Percentiles rank a stretch among this genome's conserved stretches.
Evolutionary conservation across 495 filamentous ascomycete species (phyloP).

Genomic region (Stereocaulon alpinum): DNA sequence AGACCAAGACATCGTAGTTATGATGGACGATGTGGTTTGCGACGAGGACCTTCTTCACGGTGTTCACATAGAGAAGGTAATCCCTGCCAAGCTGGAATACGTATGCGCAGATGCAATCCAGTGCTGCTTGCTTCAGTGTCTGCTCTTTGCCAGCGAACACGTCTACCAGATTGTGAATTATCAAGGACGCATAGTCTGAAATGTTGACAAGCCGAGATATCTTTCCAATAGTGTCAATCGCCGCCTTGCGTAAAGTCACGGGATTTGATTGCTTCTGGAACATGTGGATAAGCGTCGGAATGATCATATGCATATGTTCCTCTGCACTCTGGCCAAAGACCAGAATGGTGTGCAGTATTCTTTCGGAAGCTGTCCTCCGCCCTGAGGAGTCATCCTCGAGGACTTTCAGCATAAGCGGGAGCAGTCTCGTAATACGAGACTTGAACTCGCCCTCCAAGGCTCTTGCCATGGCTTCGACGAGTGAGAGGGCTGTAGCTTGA

Average conservation of each 20-base stretch:
- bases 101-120: constrained; percentile 90
- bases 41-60: constrained; percentile 67
- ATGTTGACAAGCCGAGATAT: constrained; percentile 96
- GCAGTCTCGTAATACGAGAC: constrained; percentile 70
- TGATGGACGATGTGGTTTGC: constrained; percentile 64
- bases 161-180: constrained; percentile 79
- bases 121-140: constrained; percentile 67
- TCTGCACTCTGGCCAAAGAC: constrained; percentile 94
- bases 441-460: constrained; percentile 97
- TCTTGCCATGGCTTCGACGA: constrained; percentile 87
- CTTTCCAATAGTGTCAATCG: constrained; percentile 90
- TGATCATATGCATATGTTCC: constrained; percentile 98
- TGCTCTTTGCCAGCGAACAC: constrained; percentile 63
- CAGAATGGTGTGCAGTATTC: constrained; percentile 85
- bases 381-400: constrained; percentile 74
- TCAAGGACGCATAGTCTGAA: constrained; percentile 89
- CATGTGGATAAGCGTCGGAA: constrained; percentile 85
- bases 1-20: constrained; percentile 83
- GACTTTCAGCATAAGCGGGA: constrained; percentile 86
- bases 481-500: constrained; percentile 77
- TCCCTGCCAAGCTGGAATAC: constrained; percentile 94
- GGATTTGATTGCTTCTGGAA: constrained; percentile 81
- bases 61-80: constrained; percentile 84
- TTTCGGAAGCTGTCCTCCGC: constrained; percentile 69
- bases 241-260: constrained; percentile 64